These are phyloP conservation scores for Primulina tabacum DNA, from an alignment of 257 asterid species.

Conservation along the genomic window DNA sequence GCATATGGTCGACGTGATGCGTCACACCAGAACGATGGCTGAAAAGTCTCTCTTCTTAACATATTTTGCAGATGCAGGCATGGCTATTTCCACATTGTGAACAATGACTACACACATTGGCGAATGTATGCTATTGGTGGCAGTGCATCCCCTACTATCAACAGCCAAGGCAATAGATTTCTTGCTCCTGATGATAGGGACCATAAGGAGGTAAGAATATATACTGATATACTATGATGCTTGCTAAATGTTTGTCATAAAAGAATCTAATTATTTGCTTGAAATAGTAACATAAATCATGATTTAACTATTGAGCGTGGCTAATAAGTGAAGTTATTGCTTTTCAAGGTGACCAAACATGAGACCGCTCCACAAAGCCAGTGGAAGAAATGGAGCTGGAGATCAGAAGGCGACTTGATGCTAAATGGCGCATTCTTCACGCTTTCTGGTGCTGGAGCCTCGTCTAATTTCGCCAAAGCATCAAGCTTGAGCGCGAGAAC, in stretches of 20 bases:
- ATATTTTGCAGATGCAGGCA: constrained; percentile 16
- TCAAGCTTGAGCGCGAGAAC: constrained; percentile 49
- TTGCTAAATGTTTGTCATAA: not conserved
- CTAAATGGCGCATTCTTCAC: constrained; percentile 1
- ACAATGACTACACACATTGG: constrained; percentile 19
- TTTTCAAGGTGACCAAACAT: constrained; percentile 6
- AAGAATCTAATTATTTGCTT: not conserved
- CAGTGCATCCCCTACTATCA: constrained; percentile 15
- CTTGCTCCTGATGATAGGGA: constrained; percentile 6
- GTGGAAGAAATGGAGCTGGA: constrained; percentile 15
- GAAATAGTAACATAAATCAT: not conserved
- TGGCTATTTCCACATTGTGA: constrained; percentile 17
- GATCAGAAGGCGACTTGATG: constrained; percentile 15
- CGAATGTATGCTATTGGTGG: constrained; percentile 16
- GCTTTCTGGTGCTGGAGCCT: constrained; percentile 3
- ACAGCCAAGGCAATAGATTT: constrained; percentile 17
- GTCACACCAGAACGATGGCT: not conserved
- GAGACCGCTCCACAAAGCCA: constrained; percentile 5
- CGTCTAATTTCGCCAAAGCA: constrained; percentile 42
- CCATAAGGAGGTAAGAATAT: constrained; percentile 9
- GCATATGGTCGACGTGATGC: too few species aligned
- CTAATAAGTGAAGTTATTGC: not conserved
- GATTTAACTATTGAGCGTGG: not conserved
- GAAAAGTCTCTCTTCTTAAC: not conserved
- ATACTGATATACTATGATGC: too few species aligned